Evolutionary conservation across 106 monocot species (phyloP).

Genomic region (Cymbidium sinense): DNA sequence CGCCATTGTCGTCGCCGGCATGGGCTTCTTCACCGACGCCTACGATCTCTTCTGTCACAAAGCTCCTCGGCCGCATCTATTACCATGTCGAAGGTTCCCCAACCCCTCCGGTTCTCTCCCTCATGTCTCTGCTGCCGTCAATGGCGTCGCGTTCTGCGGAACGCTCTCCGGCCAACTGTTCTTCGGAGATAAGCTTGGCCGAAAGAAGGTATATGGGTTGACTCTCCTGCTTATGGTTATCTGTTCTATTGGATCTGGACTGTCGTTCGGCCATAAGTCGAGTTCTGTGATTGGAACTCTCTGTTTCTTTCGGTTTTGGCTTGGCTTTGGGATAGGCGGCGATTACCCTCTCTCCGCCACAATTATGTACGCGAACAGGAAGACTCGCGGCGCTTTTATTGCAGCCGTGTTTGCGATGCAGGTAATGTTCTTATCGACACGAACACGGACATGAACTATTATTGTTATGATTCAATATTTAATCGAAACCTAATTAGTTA

Average conservation of each 20-base stretch:
- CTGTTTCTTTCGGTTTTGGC: constrained; percentile 85
- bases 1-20: constrained; percentile 14
- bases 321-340: constrained; percentile 76
- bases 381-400: constrained; percentile 65
- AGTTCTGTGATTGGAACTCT: constrained; percentile 21
- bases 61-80: constrained; percentile 11
- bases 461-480: too few relatives aligned
- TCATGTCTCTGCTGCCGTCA: constrained; percentile 18
- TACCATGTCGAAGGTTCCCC: too few relatives aligned
- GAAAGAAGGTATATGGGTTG: constrained; percentile 40
- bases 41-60: constrained; percentile 9
- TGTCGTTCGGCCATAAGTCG: constrained; percentile 10
- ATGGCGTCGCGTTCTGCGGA: constrained; percentile 22
- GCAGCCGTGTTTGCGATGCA: constrained; percentile 65
- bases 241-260: constrained; percentile 35
- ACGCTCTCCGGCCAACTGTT: constrained; percentile 24
- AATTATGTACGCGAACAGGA: constrained; percentile 89
- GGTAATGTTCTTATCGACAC: too few relatives aligned
- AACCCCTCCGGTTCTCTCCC: constrained; percentile 22
- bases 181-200: constrained; percentile 24
- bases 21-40: constrained; percentile 20
- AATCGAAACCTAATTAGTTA: too few relatives aligned
- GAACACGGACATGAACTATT: too few relatives aligned
- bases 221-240: constrained; percentile 39
- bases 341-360: constrained; percentile 78